Conservation (phyloP, 495 filamentous ascomycete species). For the Talaromyces liani region DNA sequence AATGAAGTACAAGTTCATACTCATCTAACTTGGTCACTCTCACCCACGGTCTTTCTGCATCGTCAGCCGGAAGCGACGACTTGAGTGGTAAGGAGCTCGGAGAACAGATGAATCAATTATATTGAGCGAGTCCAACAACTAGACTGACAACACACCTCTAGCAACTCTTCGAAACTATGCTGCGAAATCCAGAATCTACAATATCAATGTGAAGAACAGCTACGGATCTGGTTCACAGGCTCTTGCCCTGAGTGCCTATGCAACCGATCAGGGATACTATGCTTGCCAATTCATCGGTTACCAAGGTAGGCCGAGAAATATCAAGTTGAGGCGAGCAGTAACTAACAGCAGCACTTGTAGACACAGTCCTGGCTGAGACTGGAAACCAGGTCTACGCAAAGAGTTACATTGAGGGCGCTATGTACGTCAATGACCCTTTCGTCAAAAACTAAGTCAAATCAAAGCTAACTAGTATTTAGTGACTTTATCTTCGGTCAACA, state of each 20-base stretch:
- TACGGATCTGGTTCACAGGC: slow-evolving; percentile 48
- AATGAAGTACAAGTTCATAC: slow-evolving; percentile 37
- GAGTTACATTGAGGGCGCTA: slow-evolving; percentile 50
- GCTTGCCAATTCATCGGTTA: slow-evolving; percentile 48
- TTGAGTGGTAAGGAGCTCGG: slow-evolving; percentile 19
- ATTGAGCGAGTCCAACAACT: too few relatives aligned
- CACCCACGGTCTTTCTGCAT: slow-evolving; percentile 35
- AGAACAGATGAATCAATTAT: background rate
- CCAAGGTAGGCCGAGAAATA: slow-evolving; percentile 25
- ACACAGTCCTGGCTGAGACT: slow-evolving; percentile 52
- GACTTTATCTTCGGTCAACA: slow-evolving; percentile 64
- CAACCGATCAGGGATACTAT: slow-evolving; percentile 49
- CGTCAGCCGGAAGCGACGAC: slow-evolving; percentile 30
- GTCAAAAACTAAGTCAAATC: background rate
- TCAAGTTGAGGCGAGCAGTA: background rate
- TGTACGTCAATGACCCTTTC: slow-evolving; percentile 11
- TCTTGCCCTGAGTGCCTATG: slow-evolving; percentile 49
- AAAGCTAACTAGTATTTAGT: background rate
- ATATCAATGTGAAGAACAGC: slow-evolving; percentile 54
- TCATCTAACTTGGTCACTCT: slow-evolving; percentile 52
- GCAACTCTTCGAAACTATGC: slow-evolving; percentile 49
- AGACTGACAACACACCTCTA: background rate
- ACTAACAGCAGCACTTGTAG: slow-evolving; percentile 12
- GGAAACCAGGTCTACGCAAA: slow-evolving; percentile 51
- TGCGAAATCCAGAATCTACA: slow-evolving; percentile 49